Evolutionary conservation across 495 filamentous ascomycete species (phyloP).

Genomic region (Cudoniella acicularis): DNA sequence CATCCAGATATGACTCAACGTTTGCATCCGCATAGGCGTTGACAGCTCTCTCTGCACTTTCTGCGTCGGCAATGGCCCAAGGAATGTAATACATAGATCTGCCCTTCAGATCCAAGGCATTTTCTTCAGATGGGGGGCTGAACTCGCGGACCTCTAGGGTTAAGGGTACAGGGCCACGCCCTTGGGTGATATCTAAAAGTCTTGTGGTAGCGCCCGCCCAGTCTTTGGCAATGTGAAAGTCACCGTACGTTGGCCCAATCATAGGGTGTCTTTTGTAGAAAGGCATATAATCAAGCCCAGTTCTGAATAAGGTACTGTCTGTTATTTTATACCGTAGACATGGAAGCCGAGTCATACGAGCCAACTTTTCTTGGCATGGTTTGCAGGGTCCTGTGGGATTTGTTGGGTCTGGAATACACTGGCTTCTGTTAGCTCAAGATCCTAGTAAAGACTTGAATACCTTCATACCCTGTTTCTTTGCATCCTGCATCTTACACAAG

Average conservation of each 20-base stretch:
- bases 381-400: conserved; percentile 32
- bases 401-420: conserved; percentile 34
- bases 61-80: conserved; percentile 34
- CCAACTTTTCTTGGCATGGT: conserved; percentile 31
- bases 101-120: conserved; percentile 29
- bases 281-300: conserved; percentile 29
- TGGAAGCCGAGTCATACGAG: conserved; percentile 32
- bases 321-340: conserved; percentile 39
- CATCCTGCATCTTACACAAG: conserved; percentile 35
- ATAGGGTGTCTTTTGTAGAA: conserved; percentile 24
- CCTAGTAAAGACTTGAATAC: neutral
- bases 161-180: conserved; percentile 19
- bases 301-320: conserved; percentile 35
- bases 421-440: conserved; percentile 3
- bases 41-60: conserved; percentile 29
- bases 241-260: conserved; percentile 33
- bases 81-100: conserved; percentile 36
- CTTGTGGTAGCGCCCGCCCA: conserved; percentile 27
- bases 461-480: conserved; percentile 33
- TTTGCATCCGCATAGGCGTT: conserved; percentile 29
- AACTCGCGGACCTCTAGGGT: conserved; percentile 32
- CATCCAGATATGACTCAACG: conserved; percentile 28
- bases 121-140: conserved; percentile 21
- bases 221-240: conserved; percentile 32
- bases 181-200: conserved; percentile 29